Percentiles rank a stretch among this genome's conserved stretches.
These are phyloP conservation scores for Penicillium goetzii DNA, from an alignment of 495 filamentous ascomycete genomes.

Conservation along the genomic window DNA sequence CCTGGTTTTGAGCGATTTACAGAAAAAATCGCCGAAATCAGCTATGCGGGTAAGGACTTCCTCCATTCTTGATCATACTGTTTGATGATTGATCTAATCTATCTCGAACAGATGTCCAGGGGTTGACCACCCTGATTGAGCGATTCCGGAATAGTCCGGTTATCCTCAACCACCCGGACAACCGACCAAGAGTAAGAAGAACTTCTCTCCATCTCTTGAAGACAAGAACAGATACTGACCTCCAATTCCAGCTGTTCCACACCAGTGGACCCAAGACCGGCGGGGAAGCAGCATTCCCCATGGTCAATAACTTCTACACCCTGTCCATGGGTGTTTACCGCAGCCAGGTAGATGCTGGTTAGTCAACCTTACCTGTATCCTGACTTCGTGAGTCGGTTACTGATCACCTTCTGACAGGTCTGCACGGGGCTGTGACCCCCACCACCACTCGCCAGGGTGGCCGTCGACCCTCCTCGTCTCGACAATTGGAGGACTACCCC, in stretches of 20 bases:
- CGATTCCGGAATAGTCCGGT: slow-evolving; percentile 97
- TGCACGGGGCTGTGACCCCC: neutral
- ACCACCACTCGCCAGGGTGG: neutral
- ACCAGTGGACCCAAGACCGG: slow-evolving; percentile 25
- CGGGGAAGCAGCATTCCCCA: slow-evolving; percentile 18
- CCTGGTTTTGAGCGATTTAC: slow-evolving; percentile 69
- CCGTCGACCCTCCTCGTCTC: neutral
- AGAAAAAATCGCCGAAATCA: slow-evolving; percentile 86
- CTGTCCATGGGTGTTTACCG: slow-evolving; percentile 21
- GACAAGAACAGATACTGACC: slow-evolving; percentile 4
- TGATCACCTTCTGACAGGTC: neutral
- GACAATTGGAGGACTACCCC: neutral
- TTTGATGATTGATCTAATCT: slow-evolving; percentile 22
- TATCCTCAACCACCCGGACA: slow-evolving; percentile 80
- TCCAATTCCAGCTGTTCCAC: slow-evolving; percentile 48
- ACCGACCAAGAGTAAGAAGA: slow-evolving; percentile 75
- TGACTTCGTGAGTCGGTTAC: neutral
- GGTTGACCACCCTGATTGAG: slow-evolving; percentile 83
- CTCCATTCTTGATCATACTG: slow-evolving; percentile 17
- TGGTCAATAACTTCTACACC: slow-evolving; percentile 25
- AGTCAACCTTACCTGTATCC: neutral
- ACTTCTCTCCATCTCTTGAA: neutral
- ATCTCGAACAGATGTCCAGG: slow-evolving; percentile 73
- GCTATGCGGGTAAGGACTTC: slow-evolving; percentile 80
- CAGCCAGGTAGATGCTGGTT: slow-evolving; percentile 14